Evolutionary conservation across 164 flowering plant species (phyloP).

Genomic region (Protea cynaroides): DNA sequence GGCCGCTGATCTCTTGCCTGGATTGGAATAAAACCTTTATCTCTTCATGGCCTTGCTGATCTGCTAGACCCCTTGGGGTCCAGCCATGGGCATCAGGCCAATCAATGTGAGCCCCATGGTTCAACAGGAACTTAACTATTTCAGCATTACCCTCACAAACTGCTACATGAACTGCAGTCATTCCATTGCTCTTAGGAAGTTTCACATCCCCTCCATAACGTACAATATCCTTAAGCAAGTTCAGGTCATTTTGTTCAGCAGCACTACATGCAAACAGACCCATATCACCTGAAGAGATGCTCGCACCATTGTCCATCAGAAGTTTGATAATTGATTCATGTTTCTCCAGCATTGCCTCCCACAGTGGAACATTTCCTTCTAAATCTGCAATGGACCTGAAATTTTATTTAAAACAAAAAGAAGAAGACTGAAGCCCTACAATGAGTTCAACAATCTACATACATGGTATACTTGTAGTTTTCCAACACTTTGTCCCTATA

Average conservation of each 20-base stretch:
- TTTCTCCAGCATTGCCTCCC: constrained; percentile 51
- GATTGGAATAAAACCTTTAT: constrained; percentile 36
- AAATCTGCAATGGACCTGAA: constrained; percentile 29
- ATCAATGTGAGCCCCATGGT: constrained; percentile 43
- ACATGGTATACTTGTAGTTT: too few species aligned
- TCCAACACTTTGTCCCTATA: too few species aligned
- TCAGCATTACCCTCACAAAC: constrained; percentile 50
- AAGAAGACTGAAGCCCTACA: too few species aligned
- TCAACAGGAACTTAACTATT: constrained; percentile 39
- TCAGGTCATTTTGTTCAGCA: constrained; percentile 40
- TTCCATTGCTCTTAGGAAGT: constrained; percentile 24
- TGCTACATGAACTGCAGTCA: constrained; percentile 50
- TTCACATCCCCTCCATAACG: constrained; percentile 40
- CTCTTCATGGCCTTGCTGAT: constrained; percentile 57
- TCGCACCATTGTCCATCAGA: constrained; percentile 41
- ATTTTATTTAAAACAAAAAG: too few species aligned
- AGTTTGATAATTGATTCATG: constrained; percentile 30
- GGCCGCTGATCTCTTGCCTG: constrained; percentile 15
- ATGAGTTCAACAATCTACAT: too few species aligned
- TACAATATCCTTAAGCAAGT: constrained; percentile 35
- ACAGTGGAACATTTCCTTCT: constrained; percentile 52
- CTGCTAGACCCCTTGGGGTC: constrained; percentile 63
- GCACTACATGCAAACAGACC: constrained; percentile 57
- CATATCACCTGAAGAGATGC: constrained; percentile 31
- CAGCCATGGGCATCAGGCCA: constrained; percentile 39